phyloP scores from a whole-genome alignment of 2,329 filamentous ascomycete genomes.

The Neofusicoccum sp. region DNA sequence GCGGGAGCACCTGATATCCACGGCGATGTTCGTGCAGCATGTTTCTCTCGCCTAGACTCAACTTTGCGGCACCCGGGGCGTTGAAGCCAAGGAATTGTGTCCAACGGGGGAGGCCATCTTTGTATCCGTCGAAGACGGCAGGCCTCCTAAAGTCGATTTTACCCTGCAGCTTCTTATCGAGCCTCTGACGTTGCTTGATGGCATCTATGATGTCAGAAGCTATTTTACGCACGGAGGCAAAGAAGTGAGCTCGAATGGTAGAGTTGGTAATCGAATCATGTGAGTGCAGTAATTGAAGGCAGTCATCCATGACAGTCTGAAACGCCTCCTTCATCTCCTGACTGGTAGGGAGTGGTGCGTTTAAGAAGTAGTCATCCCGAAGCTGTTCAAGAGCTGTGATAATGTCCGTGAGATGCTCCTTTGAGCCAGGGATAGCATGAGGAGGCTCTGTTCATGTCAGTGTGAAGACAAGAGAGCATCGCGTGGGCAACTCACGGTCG shows the following conservation, averaged over 20 bases:
- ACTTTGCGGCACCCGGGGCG: neutral
- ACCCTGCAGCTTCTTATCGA: neutral
- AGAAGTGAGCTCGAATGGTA: neutral
- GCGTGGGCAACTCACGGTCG: too few species aligned
- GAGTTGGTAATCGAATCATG: neutral
- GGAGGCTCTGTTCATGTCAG: too few species aligned
- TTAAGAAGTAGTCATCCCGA: neutral
- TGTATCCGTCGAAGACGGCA: neutral
- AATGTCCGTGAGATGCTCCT: too few species aligned
- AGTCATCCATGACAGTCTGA: neutral
- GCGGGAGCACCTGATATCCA: neutral
- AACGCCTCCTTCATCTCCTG: neutral
- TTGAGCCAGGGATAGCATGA: too few species aligned
- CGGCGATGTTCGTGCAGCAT: neutral
- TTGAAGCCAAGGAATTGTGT: neutral
- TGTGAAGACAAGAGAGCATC: too few species aligned
- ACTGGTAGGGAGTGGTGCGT: neutral
- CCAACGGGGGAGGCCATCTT: neutral
- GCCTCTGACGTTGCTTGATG: neutral
- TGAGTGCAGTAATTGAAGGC: neutral
- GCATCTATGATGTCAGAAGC: neutral
- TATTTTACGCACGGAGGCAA: neutral
- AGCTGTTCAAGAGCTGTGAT: neutral
- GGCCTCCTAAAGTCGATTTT: neutral
- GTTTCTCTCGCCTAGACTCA: too few species aligned